Conservation (phyloP, 2,329 filamentous ascomycete genomes). For the Pyricularia sp. region DNA sequence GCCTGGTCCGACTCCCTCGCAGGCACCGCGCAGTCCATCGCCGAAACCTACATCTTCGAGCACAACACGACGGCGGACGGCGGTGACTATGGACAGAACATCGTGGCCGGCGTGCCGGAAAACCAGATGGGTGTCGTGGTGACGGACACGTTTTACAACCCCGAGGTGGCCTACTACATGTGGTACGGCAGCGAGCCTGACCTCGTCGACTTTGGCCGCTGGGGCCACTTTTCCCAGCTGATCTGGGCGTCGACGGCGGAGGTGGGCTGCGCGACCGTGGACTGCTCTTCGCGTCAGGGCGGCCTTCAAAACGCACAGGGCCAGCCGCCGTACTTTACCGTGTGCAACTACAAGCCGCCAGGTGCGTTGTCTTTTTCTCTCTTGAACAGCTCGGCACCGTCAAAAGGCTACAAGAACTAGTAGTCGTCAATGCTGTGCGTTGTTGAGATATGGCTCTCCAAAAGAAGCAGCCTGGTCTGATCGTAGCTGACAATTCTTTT, state of each 20-base stretch:
- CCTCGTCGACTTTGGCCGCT: background rate
- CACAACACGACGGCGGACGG: background rate
- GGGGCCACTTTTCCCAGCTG: background rate
- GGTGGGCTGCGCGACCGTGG: background rate
- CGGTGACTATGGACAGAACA: background rate
- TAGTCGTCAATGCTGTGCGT: no score
- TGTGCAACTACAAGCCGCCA: background rate
- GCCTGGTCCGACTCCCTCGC: background rate
- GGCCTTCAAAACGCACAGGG: background rate
- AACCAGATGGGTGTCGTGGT: background rate
- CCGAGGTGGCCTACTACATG: background rate
- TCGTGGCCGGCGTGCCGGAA: background rate
- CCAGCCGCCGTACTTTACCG: background rate
- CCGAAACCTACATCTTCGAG: background rate
- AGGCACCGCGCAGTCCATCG: background rate
- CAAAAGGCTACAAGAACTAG: no score
- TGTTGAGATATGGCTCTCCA: background rate
- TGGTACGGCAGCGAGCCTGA: background rate
- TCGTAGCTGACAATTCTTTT: background rate
- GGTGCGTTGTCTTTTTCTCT: no score
- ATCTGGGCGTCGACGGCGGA: background rate
- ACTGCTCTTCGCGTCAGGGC: background rate
- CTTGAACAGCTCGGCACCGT: no score
- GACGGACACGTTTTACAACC: background rate
- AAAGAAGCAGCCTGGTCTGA: no score